phyloP scores from a whole-genome alignment of 75 land plant genomes.

The Picea glauca region DNA sequence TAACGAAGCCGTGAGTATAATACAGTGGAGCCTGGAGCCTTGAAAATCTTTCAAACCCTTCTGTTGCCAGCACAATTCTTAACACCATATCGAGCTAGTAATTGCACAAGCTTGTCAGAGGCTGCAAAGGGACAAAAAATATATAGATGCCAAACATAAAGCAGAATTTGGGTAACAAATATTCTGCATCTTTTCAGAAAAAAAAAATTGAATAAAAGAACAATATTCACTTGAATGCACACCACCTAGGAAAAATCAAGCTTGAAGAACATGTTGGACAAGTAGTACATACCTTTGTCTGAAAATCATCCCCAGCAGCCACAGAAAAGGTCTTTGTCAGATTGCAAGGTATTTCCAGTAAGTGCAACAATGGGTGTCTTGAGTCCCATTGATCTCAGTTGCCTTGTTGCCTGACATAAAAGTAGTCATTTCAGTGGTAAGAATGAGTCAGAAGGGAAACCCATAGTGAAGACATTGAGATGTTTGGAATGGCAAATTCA shows the following conservation, averaged over 20 bases:
- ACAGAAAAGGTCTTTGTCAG: constrained; percentile 50
- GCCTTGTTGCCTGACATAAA: constrained; percentile 41
- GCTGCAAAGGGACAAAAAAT: constrained; percentile 18
- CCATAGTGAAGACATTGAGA: no score
- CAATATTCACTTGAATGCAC: not conserved
- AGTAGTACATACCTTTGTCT: not conserved
- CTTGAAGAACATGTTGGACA: not conserved
- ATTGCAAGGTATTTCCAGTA: constrained; percentile 47
- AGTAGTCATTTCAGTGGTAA: not conserved
- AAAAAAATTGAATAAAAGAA: not conserved
- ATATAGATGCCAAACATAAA: no score
- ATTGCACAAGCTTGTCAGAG: constrained; percentile 35
- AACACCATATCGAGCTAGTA: constrained; percentile 31
- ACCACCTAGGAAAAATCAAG: not conserved
- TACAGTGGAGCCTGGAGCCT: not conserved
- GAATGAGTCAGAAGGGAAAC: no score
- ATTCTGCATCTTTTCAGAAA: not conserved
- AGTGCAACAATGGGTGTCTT: constrained; percentile 59
- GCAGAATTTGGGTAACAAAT: no score
- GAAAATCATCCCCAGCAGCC: constrained; percentile 63
- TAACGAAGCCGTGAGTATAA: not conserved
- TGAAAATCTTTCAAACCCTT: not conserved
- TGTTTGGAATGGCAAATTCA: not conserved
- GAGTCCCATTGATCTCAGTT: constrained; percentile 46
- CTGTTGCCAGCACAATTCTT: constrained; percentile 9